phyloP scores from a whole-genome alignment of 202 grass and related monocot genomes.

The Zoysia matrella region DNA sequence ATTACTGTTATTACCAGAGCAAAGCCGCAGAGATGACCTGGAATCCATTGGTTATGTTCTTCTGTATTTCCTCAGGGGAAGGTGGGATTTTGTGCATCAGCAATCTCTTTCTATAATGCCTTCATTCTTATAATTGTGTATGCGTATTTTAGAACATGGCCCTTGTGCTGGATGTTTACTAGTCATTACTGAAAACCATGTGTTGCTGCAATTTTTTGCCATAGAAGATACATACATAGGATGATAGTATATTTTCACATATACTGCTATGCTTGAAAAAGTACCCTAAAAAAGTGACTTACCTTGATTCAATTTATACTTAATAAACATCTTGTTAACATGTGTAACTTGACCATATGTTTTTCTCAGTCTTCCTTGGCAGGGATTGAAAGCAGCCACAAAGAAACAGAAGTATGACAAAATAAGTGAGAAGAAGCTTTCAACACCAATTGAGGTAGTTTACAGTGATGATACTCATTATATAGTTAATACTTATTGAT shows the following conservation, averaged over 20 bases:
- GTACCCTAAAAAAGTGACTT: neutral
- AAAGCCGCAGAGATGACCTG: conserved; percentile 85
- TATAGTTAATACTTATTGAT: neutral
- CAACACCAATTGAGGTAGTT: conserved; percentile 68
- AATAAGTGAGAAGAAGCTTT: conserved; percentile 78
- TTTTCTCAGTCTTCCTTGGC: conserved; percentile 80
- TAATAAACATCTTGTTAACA: neutral
- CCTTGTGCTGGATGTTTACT: conserved; percentile 22
- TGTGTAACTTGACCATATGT: conserved; percentile 35
- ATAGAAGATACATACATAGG: neutral
- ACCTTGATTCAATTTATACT: conserved; percentile 16
- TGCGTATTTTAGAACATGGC: conserved; percentile 22
- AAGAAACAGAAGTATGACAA: conserved; percentile 85
- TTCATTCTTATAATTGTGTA: conserved; percentile 2
- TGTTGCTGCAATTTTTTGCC: conserved; percentile 6
- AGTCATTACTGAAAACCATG: conserved; percentile 24
- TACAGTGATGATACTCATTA: conserved; percentile 3
- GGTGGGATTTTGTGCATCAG: conserved; percentile 47
- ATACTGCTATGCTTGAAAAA: neutral
- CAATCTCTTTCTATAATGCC: neutral
- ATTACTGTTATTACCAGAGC: conserved; percentile 54
- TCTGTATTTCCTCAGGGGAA: conserved; percentile 79
- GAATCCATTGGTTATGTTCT: conserved; percentile 85
- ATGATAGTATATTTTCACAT: neutral
- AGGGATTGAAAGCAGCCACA: conserved; percentile 74